Conservation (phyloP, 164 flowering plant genomes). For the Magnolia changhungtana region DNA sequence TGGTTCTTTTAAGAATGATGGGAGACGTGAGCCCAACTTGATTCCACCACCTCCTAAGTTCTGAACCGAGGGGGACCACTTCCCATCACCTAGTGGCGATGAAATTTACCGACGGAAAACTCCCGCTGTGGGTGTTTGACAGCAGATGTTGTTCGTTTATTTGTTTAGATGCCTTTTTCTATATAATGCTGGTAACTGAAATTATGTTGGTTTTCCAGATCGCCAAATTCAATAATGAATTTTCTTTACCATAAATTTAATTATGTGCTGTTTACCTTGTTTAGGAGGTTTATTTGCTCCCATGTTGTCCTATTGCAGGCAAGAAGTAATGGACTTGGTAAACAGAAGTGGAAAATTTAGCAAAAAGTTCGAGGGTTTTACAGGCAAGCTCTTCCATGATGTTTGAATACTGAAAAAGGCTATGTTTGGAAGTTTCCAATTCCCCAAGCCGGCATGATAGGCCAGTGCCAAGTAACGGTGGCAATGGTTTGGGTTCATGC, state of each 20-base stretch:
- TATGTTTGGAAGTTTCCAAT: not conserved
- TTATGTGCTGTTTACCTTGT: not conserved
- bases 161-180: not conserved
- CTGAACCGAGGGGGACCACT: not conserved
- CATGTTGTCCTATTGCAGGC: constrained; percentile 43
- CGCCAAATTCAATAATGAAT: not conserved
- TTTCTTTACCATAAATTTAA: not conserved
- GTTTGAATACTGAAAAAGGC: not conserved
- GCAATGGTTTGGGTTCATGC: not conserved
- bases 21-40: not conserved
- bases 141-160: not conserved
- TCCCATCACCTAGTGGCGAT: not conserved
- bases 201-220: not conserved
- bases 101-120: too few relatives aligned
- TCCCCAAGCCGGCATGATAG: not conserved
- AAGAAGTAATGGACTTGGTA: constrained; percentile 79
- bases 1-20: not conserved
- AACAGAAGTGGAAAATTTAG: constrained; percentile 64
- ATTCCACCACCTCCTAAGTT: not conserved
- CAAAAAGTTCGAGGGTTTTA: constrained; percentile 53
- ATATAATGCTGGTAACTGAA: not conserved
- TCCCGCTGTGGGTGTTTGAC: too few relatives aligned
- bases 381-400: constrained; percentile 23
- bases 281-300: not conserved
- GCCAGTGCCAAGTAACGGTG: not conserved